Conservation (phyloP, 2,329 filamentous ascomycete species). For the Cercospora brassicicola region DNA sequence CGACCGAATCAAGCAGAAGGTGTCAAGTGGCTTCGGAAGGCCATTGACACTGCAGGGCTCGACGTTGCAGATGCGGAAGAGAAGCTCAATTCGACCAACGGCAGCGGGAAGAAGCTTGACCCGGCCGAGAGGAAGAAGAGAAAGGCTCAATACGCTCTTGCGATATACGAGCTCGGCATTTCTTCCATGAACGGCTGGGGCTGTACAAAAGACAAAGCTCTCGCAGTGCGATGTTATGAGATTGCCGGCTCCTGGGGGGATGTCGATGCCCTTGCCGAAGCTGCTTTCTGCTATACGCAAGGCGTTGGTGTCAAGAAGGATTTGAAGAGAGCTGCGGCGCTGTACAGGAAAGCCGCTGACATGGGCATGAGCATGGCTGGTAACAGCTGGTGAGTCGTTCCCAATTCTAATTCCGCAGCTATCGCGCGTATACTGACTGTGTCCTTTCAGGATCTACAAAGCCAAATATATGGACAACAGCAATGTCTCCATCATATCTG, state of each 20-base stretch:
- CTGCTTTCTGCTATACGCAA: constrained; percentile 93
- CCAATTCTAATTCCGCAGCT: neutral
- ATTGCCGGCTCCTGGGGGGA: constrained; percentile 96
- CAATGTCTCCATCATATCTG: neutral
- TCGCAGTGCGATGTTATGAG: constrained; percentile 91
- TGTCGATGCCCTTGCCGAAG: constrained; percentile 87
- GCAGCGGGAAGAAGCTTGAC: constrained; percentile 24
- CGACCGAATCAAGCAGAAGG: constrained; percentile 85
- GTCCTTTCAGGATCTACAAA: constrained; percentile 79
- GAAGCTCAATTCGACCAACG: constrained; percentile 18
- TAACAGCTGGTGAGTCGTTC: constrained; percentile 81
- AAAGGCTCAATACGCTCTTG: constrained; percentile 89
- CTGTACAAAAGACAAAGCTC: constrained; percentile 83
- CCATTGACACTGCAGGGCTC: constrained; percentile 82
- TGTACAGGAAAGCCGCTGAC: constrained; percentile 85
- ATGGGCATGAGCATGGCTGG: constrained; percentile 97
- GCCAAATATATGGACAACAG: constrained; percentile 73
- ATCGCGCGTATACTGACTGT: neutral
- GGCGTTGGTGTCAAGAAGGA: constrained; percentile 95
- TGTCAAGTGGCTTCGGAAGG: constrained; percentile 87
- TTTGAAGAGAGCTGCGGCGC: constrained; percentile 86
- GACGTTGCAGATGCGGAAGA: constrained; percentile 66
- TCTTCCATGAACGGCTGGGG: constrained; percentile 99
- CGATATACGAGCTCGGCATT: constrained; percentile 93
- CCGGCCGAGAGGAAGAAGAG: constrained; percentile 71